These are phyloP conservation scores for Fusarium acutatum DNA, from an alignment of 2,329 filamentous ascomycete genomes.

Conservation along the genomic window DNA sequence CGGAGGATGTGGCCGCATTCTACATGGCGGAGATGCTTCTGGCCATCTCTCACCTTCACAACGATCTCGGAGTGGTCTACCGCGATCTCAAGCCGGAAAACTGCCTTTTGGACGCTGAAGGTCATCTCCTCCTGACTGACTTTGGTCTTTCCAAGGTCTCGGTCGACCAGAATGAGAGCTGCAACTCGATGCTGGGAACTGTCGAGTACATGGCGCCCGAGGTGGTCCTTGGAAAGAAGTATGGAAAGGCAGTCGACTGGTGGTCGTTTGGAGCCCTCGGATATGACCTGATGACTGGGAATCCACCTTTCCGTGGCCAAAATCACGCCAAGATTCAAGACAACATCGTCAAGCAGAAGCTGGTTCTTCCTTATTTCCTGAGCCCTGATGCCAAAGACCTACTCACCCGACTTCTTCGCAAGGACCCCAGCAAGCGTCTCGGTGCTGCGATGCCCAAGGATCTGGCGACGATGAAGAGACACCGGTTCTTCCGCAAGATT, in stretches of 20 bases:
- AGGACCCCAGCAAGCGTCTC: slow-evolving; percentile 90
- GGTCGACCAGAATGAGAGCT: slow-evolving; percentile 69
- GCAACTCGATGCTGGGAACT: slow-evolving; percentile 92
- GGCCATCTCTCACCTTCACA: slow-evolving; percentile 91
- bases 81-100: slow-evolving; percentile 98
- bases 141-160: slow-evolving; percentile 97
- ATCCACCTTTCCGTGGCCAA: slow-evolving; percentile 87
- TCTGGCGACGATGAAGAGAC: slow-evolving; percentile 83
- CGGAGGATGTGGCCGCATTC: slow-evolving; percentile 87
- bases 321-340: slow-evolving; percentile 96
- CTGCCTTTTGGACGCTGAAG: slow-evolving; percentile 89
- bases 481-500: slow-evolving; percentile 96
- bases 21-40: slow-evolving; percentile 99
- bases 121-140: slow-evolving; percentile 93
- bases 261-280: slow-evolving; percentile 96
- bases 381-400: slow-evolving; percentile 93
- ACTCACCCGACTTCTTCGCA: slow-evolving; percentile 86
- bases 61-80: slow-evolving; percentile 92
- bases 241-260: slow-evolving; percentile 97
- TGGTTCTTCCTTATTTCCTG: slow-evolving; percentile 88
- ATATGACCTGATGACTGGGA: slow-evolving; percentile 91
- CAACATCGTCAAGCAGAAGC: slow-evolving; percentile 93
- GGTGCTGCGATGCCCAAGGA: slow-evolving; percentile 92
- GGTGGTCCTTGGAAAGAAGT: slow-evolving; percentile 85
- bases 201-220: slow-evolving; percentile 99